Evolutionary conservation across 1,284 basidiomycete genomes (phyloP).

Genomic region (Heterobasidion occidentale): DNA sequence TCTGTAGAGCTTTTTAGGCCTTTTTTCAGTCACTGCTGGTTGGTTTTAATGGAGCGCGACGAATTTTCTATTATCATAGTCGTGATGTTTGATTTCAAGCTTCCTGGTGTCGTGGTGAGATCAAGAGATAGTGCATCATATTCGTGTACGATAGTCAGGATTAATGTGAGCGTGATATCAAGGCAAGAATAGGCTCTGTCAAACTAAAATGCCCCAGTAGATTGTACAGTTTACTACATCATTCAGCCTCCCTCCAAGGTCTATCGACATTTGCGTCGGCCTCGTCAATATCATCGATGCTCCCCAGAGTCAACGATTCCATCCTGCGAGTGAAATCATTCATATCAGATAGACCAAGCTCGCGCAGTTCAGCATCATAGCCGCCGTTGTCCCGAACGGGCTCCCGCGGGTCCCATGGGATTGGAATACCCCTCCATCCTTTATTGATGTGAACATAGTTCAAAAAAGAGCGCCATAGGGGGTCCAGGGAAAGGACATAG

Average conservation of each 20-base stretch:
- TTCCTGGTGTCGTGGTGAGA: too few species aligned
- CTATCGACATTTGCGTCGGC: not conserved
- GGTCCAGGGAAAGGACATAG: slow-evolving; percentile 45
- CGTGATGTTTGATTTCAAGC: too few species aligned
- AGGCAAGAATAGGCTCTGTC: too few species aligned
- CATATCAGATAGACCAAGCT: slow-evolving; percentile 36
- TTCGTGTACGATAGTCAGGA: too few species aligned
- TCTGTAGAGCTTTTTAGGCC: slow-evolving; percentile 1
- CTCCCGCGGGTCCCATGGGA: slow-evolving; percentile 36
- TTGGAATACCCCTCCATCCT: slow-evolving; percentile 41
- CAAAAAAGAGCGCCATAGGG: slow-evolving; percentile 46
- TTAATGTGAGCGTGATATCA: not conserved
- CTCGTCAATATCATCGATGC: slow-evolving; percentile 20
- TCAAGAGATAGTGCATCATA: too few species aligned
- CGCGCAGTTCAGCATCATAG: slow-evolving; percentile 20
- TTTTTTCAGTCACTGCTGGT: too few species aligned
- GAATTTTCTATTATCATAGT: too few species aligned
- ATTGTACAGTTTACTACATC: not conserved
- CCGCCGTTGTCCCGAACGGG: slow-evolving; percentile 20
- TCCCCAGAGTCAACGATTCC: slow-evolving; percentile 32
- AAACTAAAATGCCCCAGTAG: too few species aligned
- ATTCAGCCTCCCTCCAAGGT: not conserved
- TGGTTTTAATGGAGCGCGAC: too few species aligned
- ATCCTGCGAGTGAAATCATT: slow-evolving; percentile 41
- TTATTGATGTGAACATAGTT: slow-evolving; percentile 40